phyloP scores from a whole-genome alignment of 116 monocot species.

The Papilionanthe hybrid region DNA sequence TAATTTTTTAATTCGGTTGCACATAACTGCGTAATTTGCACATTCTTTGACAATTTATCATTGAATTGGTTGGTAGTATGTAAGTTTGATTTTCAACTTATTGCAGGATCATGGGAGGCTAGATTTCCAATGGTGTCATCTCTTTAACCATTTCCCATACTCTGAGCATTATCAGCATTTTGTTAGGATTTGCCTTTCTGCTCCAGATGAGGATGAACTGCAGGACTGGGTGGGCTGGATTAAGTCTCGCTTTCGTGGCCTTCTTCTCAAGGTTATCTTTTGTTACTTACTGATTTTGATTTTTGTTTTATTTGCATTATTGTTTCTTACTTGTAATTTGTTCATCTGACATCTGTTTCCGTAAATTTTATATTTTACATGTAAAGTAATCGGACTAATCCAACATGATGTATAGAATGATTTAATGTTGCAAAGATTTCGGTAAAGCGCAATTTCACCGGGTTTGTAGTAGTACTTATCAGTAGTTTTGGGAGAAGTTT shows the following conservation, averaged over 20 bases:
- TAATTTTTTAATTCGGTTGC: background rate
- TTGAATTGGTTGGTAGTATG: background rate
- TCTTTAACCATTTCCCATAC: constrained; percentile 44
- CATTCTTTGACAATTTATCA: background rate
- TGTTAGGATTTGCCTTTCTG: constrained; percentile 36
- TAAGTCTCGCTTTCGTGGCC: constrained; percentile 42
- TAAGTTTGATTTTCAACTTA: background rate
- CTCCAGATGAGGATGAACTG: constrained; percentile 35
- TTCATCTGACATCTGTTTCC: background rate
- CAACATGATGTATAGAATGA: no score
- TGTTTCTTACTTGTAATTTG: background rate
- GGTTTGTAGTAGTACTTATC: no score
- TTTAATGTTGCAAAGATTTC: no score
- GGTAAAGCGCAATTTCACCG: no score
- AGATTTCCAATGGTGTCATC: constrained; percentile 30
- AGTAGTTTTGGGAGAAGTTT: no score
- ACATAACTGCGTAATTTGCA: background rate
- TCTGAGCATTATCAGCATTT: constrained; percentile 17
- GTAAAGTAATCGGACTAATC: no score
- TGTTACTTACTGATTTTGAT: background rate
- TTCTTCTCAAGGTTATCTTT: constrained; percentile 33
- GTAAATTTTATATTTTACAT: background rate
- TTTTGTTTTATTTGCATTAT: background rate
- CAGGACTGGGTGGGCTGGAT: constrained; percentile 63
- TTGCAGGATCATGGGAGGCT: constrained; percentile 29